Conservation (phyloP, 805 yeast species). For the Diddensiella santjacobensis region DNA sequence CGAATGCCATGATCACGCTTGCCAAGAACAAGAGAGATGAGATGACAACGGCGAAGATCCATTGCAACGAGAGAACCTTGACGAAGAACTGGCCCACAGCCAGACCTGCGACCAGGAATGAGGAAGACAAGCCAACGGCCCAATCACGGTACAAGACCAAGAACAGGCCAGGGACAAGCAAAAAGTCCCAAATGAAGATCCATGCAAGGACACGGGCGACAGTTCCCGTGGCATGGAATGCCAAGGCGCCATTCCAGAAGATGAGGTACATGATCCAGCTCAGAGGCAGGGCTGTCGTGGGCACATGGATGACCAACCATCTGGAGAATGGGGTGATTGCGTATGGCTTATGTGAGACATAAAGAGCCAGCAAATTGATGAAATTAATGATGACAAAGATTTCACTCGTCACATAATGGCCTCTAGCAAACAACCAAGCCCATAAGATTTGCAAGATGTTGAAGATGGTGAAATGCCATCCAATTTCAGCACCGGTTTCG, state of each 20-base stretch:
- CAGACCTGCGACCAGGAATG: constrained; percentile 58
- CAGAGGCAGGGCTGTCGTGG: constrained; percentile 66
- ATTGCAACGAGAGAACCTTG: constrained; percentile 71
- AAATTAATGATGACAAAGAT: constrained; percentile 56
- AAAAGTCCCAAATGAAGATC: constrained; percentile 71
- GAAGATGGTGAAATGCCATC: constrained; percentile 60
- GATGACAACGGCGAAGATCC: constrained; percentile 77
- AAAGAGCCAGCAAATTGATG: constrained; percentile 52
- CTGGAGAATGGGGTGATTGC: constrained; percentile 47
- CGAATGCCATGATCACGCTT: constrained; percentile 42
- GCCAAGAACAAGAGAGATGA: constrained; percentile 52
- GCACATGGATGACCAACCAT: constrained; percentile 59
- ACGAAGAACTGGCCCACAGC: constrained; percentile 68
- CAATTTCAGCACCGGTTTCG: constrained; percentile 36
- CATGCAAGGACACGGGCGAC: constrained; percentile 67
- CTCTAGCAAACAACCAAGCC: constrained; percentile 56
- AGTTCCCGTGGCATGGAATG: constrained; percentile 51
- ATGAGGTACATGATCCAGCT: constrained; percentile 70
- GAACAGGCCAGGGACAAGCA: constrained; percentile 58
- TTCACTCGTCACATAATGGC: constrained; percentile 58
- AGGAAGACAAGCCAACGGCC: constrained; percentile 58
- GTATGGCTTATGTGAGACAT: constrained; percentile 59
- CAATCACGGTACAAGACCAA: constrained; percentile 64
- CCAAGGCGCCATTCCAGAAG: constrained; percentile 83
- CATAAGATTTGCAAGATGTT: constrained; percentile 60